A percentile compares a stretch with the other conserved stretches of the same genome.
Conservation (phyloP, 1,139 yeast species). For the Williopsis jadinii region DNA sequence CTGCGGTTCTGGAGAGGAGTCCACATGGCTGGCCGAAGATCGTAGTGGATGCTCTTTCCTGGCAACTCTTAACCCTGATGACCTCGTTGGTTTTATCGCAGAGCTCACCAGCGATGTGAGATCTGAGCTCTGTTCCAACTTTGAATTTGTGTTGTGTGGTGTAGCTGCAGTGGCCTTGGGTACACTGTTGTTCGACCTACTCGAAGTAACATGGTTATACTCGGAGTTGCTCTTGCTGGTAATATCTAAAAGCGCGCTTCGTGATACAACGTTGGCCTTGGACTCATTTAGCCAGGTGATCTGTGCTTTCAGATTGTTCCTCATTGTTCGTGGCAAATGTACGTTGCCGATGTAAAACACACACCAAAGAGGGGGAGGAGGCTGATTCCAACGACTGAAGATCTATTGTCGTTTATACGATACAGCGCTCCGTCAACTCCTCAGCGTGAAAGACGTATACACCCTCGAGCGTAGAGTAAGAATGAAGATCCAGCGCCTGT, state of each 20-base stretch:
- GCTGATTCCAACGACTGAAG: background rate
- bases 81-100: constrained; percentile 12
- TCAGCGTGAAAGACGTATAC: too few relatives aligned
- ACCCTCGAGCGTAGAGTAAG: too few relatives aligned
- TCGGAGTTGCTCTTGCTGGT: background rate
- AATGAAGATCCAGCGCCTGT: too few relatives aligned
- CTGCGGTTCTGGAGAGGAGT: constrained; percentile 15
- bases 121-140: constrained; percentile 1
- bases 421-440: too few relatives aligned
- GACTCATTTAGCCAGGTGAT: constrained; percentile 18
- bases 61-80: constrained; percentile 15
- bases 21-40: constrained; percentile 6
- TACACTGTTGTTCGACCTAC: too few relatives aligned
- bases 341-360: background rate
- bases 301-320: constrained; percentile 19
- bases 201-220: too few relatives aligned
- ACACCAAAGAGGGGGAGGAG: background rate
- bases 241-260: constrained; percentile 6
- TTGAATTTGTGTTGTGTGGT: too few relatives aligned
- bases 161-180: background rate
- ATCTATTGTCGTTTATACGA: too few relatives aligned
- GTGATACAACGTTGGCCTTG: constrained; percentile 14
- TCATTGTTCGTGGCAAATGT: constrained; percentile 5
- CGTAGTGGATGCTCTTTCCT: constrained; percentile 14
- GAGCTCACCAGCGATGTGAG: constrained; percentile 12